These are phyloP conservation scores for Candida taoyuanica DNA, from an alignment of 805 yeast genomes.

Conservation along the genomic window DNA sequence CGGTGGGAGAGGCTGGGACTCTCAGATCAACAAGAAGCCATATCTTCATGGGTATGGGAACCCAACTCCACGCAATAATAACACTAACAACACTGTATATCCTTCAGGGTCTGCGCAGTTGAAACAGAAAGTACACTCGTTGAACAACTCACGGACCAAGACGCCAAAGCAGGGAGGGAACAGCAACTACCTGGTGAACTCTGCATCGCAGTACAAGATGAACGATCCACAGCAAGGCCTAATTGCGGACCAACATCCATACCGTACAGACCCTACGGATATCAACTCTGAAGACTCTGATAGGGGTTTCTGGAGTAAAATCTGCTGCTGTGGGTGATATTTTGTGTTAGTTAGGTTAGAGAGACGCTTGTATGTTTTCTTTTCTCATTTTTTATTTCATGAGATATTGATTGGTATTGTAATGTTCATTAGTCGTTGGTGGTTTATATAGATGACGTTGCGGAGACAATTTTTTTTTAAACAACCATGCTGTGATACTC, in stretches of 20 bases:
- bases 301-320: constrained; percentile 25
- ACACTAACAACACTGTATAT: constrained; percentile 19
- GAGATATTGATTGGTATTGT: too few species aligned
- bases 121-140: constrained; percentile 27
- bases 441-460: too few species aligned
- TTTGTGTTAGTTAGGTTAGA: too few species aligned
- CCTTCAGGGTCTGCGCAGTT: constrained; percentile 10
- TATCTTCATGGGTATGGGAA: constrained; percentile 95
- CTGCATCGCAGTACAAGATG: constrained; percentile 25
- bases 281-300: constrained; percentile 19
- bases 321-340: constrained; percentile 25
- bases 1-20: constrained; percentile 95
- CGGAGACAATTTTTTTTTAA: too few species aligned
- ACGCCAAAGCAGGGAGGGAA: constrained; percentile 21
- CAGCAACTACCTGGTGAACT: constrained; percentile 23
- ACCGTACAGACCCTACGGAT: too few species aligned
- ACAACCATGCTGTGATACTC: not conserved
- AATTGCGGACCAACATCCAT: constrained; percentile 22
- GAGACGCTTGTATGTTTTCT: not conserved
- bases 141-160: constrained; percentile 26
- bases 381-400: too few species aligned
- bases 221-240: constrained; percentile 25
- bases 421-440: not conserved
- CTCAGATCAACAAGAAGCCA: constrained; percentile 82
- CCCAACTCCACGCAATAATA: constrained; percentile 59